Evolutionary conservation across 225 moss, liverwort and hornwort species (phyloP).

Genomic region (Marchantia paleacea): DNA sequence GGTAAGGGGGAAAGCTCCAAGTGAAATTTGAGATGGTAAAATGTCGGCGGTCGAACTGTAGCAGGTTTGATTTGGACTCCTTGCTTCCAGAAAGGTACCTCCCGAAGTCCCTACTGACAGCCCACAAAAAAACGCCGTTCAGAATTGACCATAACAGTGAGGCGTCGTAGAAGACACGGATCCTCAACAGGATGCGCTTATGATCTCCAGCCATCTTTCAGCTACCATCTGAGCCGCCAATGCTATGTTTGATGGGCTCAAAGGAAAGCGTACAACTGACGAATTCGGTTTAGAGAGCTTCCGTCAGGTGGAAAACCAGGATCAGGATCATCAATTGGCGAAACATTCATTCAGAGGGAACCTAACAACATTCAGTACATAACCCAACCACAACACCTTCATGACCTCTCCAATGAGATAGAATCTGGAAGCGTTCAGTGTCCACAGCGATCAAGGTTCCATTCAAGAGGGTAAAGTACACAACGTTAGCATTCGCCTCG

Average conservation of each 20-base stretch:
- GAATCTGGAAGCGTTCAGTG: neutral
- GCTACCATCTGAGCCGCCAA: neutral
- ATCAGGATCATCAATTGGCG: too few species aligned
- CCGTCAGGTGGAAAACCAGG: too few species aligned
- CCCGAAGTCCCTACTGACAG: slow-evolving; percentile 7
- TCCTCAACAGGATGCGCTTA: neutral
- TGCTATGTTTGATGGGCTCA: neutral
- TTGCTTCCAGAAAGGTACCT: neutral
- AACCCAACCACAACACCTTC: neutral
- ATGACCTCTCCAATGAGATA: neutral
- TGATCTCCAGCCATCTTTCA: neutral
- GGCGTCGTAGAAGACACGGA: neutral
- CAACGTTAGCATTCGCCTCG: neutral
- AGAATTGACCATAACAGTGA: neutral
- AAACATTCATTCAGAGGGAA: neutral
- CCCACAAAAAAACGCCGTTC: neutral
- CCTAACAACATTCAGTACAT: neutral
- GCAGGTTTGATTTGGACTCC: neutral
- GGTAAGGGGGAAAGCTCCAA: slow-evolving; percentile 22
- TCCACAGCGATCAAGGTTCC: neutral
- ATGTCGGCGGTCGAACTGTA: neutral
- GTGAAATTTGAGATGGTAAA: neutral
- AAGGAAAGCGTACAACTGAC: neutral
- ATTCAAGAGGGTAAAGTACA: neutral
- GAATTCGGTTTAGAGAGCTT: too few species aligned